A percentile compares a stretch with the other conserved stretches of the same genome.
phyloP scores from a whole-genome alignment of 2,329 filamentous ascomycete species.

The Massarina eburnea region DNA sequence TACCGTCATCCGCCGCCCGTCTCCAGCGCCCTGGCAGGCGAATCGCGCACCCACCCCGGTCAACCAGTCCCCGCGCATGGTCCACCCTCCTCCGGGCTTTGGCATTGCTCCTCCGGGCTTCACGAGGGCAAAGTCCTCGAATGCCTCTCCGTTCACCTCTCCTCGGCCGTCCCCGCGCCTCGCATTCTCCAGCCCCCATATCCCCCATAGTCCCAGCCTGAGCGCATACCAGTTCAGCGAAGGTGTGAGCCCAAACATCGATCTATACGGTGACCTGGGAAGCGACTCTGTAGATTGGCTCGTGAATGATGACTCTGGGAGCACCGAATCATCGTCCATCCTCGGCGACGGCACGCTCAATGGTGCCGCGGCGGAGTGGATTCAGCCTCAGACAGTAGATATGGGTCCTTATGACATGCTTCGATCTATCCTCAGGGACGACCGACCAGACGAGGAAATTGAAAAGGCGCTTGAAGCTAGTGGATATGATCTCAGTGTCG shows the following conservation, averaged over 20 bases:
- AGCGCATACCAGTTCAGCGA: conserved; percentile 97
- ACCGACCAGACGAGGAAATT: conserved; percentile 90
- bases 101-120: conserved; percentile 72
- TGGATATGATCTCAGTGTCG: conserved; percentile 90
- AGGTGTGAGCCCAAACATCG: conserved; percentile 67
- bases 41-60: conserved; percentile 74
- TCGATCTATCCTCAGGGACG: conserved; percentile 87
- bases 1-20: conserved; percentile 85
- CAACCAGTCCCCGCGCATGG: conserved; percentile 76
- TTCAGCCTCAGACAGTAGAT: conserved; percentile 69
- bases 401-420: conserved; percentile 99
- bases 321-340: conserved; percentile 75
- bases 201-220: conserved; percentile 89
- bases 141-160: conserved; percentile 88
- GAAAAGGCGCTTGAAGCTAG: conserved; percentile 86
- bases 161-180: conserved; percentile 90
- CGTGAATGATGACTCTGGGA: conserved; percentile 81
- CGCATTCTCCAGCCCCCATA: conserved; percentile 82
- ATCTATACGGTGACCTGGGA: conserved; percentile 88
- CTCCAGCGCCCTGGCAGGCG: conserved; percentile 89
- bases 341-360: conserved; percentile 72
- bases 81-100: conserved; percentile 82
- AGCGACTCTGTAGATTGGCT: conserved; percentile 97
- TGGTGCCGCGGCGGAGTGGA: conserved; percentile 78
- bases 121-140: conserved; percentile 72